A percentile compares a stretch with the other conserved stretches of the same genome.
Evolutionary conservation across 257 asterid species (phyloP).

Genomic region (Rauvolfia tetraphylla): DNA sequence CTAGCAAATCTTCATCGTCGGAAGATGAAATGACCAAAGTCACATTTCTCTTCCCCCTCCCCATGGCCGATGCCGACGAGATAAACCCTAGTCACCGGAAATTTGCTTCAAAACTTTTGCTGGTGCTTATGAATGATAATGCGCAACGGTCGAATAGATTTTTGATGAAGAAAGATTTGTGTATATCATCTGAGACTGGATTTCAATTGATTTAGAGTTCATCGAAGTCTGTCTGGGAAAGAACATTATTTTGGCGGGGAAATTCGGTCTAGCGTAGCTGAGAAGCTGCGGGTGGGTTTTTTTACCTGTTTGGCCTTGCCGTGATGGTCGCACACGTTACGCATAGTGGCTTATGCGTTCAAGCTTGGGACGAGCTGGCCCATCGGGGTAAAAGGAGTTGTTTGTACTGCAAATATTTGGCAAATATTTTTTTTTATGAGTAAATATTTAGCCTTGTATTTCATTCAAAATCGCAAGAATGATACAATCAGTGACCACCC

Average conservation of each 20-base stretch:
- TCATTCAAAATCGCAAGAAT: no score
- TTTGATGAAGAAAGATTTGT: neutral
- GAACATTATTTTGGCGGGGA: conserved; percentile 17
- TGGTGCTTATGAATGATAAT: neutral
- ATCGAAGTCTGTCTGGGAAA: neutral
- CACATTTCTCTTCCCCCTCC: conserved; percentile 55
- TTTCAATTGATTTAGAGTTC: neutral
- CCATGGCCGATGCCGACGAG: conserved; percentile 30
- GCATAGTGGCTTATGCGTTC: no score
- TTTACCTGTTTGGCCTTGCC: no score
- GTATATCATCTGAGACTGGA: neutral
- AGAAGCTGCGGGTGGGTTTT: conserved; percentile 1
- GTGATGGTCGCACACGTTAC: no score
- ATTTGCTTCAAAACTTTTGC: neutral
- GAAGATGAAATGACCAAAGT: conserved; percentile 56
- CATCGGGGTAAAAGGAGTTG: no score
- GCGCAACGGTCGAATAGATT: neutral
- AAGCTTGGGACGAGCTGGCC: no score
- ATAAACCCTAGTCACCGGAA: conserved; percentile 11
- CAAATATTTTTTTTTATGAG: no score
- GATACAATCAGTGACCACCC: no score
- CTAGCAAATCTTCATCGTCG: conserved; percentile 29
- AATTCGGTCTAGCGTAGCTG: conserved; percentile 15
- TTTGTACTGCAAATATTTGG: no score
- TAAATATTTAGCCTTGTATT: no score